Conservation (phyloP, 768 basidiomycete genomes). For the Aureoboletus auriporus region DNA sequence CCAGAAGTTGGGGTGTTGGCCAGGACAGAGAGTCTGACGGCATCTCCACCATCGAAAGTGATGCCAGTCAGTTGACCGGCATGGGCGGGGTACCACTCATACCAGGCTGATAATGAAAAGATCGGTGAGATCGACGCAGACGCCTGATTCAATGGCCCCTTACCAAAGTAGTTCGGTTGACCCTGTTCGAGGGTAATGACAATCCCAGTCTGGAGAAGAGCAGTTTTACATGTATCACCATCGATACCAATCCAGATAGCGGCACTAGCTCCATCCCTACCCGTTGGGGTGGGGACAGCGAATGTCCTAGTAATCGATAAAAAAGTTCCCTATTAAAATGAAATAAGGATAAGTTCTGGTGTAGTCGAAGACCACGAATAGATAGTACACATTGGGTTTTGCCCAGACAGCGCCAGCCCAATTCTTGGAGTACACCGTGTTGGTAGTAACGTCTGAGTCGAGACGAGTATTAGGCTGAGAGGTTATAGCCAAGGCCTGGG, state of each 20-base stretch:
- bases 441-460: neutral
- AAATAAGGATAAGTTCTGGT: neutral
- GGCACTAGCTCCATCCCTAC: neutral
- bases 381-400: neutral
- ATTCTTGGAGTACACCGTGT: neutral
- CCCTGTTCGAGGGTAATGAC: neutral
- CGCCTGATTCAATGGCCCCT: neutral
- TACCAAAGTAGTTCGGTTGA: neutral
- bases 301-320: slow-evolving; percentile 1
- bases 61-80: neutral
- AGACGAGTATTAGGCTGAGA: no score
- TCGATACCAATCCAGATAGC: slow-evolving; percentile 9
- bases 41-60: neutral
- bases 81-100: neutral
- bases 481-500: no score
- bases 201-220: slow-evolving; percentile 5
- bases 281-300: neutral
- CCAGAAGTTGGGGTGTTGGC: neutral
- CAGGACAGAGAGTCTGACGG: neutral
- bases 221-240: neutral
- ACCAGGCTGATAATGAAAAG: slow-evolving; percentile 1
- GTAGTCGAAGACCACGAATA: no score
- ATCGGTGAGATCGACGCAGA: neutral
- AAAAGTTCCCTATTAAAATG: slow-evolving; percentile 1
- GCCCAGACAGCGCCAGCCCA: slow-evolving; percentile 2